A percentile compares a stretch with the other conserved stretches of the same genome.
Conservation (phyloP, 2,329 filamentous ascomycete genomes). For the Stagonosporopsis cucurbitacearum region DNA sequence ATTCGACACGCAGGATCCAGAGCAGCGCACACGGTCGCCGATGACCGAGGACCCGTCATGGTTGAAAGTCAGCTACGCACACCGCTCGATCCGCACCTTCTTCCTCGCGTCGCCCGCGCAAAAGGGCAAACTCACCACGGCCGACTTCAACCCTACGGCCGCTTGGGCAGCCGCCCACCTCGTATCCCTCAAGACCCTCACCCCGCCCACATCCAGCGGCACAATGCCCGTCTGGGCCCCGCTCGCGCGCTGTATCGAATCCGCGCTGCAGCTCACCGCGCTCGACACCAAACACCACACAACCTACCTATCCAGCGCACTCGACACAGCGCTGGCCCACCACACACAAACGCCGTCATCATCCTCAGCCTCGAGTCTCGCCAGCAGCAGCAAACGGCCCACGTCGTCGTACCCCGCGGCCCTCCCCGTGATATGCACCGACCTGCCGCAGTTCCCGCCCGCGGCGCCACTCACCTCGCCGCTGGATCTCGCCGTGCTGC, state of each 20-base stretch:
- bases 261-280: conserved; percentile 25
- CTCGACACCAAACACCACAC: conserved; percentile 26
- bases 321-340: conserved; percentile 23
- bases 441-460: not conserved
- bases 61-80: conserved; percentile 35
- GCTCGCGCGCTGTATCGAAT: conserved; percentile 28
- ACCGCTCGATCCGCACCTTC: conserved; percentile 34
- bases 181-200: conserved; percentile 31
- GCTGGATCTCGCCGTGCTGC: conserved; percentile 34
- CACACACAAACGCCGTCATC: conserved; percentile 8
- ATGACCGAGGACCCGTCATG: conserved; percentile 1
- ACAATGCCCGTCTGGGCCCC: conserved; percentile 27
- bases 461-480: conserved; percentile 3
- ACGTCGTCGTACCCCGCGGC: conserved; percentile 5
- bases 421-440: not conserved
- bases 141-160: conserved; percentile 23
- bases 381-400: conserved; percentile 11
- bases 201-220: conserved; percentile 5
- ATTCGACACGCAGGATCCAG: conserved; percentile 26
- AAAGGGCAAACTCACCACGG: conserved; percentile 12
- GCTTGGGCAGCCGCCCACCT: conserved; percentile 38
- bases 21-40: not conserved
- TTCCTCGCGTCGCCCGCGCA: conserved; percentile 23
- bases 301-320: conserved; percentile 30
- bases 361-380: conserved; percentile 3